Percentiles rank a stretch among this genome's conserved stretches.
Evolutionary conservation across 805 yeast species (phyloP).

Genomic region (Metschnikowia peoriensis): DNA sequence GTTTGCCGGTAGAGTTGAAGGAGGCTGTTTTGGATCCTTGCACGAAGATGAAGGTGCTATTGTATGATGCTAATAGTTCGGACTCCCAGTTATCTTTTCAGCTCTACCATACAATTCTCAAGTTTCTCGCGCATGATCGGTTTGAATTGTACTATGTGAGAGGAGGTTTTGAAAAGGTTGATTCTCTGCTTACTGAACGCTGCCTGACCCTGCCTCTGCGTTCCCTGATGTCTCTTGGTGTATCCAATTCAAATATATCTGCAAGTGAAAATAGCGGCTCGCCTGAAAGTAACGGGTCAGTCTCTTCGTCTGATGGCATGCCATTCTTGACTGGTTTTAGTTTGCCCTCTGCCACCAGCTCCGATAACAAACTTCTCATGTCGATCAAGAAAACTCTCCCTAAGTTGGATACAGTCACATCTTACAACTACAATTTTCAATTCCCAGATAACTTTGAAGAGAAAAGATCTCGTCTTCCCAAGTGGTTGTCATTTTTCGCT

Average conservation of each 20-base stretch:
- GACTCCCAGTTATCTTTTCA: constrained; percentile 22
- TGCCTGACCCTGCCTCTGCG: constrained; percentile 11
- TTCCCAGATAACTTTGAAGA: constrained; percentile 20
- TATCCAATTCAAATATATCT: constrained; percentile 10
- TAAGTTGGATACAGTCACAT: constrained; percentile 20
- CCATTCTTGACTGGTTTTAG: constrained; percentile 39
- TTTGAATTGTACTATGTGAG: constrained; percentile 24
- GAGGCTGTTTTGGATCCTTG: constrained; percentile 18
- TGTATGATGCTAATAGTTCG: constrained; percentile 35
- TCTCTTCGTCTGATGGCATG: constrained; percentile 4
- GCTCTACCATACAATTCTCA: constrained; percentile 34
- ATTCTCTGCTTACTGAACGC: constrained; percentile 9
- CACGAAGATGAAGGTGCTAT: constrained; percentile 21
- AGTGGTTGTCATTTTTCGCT: constrained; percentile 31
- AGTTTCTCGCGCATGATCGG: constrained; percentile 24
- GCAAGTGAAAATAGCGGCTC: neutral
- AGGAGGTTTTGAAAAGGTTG: constrained; percentile 27
- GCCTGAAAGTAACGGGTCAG: neutral
- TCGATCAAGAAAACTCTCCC: constrained; percentile 36
- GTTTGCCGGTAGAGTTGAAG: constrained; percentile 22
- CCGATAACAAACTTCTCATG: constrained; percentile 33
- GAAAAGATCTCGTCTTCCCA: constrained; percentile 24
- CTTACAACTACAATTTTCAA: constrained; percentile 24
- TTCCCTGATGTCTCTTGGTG: constrained; percentile 11
- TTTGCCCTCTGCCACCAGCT: constrained; percentile 40